Percentiles rank a stretch among this genome's conserved stretches.
Evolutionary conservation across 2,329 filamentous ascomycete genomes (phyloP).

Genomic region (Rhinocladiella similis): DNA sequence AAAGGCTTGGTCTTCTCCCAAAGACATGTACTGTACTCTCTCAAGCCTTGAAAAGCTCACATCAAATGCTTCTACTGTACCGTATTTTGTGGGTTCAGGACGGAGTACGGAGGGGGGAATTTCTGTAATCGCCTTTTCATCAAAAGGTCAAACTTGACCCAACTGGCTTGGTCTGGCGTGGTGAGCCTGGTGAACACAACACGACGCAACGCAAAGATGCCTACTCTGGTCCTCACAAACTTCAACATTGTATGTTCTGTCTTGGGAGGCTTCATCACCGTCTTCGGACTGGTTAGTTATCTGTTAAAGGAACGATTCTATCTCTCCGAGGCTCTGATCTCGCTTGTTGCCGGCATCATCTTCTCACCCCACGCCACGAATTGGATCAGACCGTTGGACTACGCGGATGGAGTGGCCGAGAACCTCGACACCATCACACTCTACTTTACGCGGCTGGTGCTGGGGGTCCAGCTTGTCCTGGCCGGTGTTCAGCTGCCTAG

Average conservation of each 20-base stretch:
- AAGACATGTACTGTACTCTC: too few species aligned
- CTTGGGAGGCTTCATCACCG: slow-evolving; percentile 80
- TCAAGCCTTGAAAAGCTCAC: too few species aligned
- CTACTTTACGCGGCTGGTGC: slow-evolving; percentile 81
- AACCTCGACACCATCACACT: slow-evolving; percentile 73
- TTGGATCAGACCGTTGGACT: slow-evolving; percentile 72
- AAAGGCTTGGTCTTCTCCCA: too few species aligned
- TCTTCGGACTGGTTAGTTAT: slow-evolving; percentile 90
- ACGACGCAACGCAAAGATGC: slow-evolving; percentile 48
- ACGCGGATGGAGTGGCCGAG: slow-evolving; percentile 59
- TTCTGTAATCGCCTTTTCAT: too few species aligned
- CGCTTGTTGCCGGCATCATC: slow-evolving; percentile 72
- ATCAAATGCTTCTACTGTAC: too few species aligned
- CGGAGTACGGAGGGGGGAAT: too few species aligned
- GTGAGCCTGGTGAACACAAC: too few species aligned
- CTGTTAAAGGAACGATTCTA: slow-evolving; percentile 88
- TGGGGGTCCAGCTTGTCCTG: slow-evolving; percentile 86
- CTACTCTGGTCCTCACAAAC: slow-evolving; percentile 65
- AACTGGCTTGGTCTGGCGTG: too few species aligned
- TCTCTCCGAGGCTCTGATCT: slow-evolving; percentile 86
- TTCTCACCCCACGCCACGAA: slow-evolving; percentile 79
- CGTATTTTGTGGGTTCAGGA: too few species aligned
- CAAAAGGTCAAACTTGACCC: too few species aligned
- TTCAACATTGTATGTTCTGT: slow-evolving; percentile 84
- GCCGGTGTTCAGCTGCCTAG: slow-evolving; percentile 85